Conservation (phyloP, 306 rosid genomes). For the Cucurbita ficifolia region DNA sequence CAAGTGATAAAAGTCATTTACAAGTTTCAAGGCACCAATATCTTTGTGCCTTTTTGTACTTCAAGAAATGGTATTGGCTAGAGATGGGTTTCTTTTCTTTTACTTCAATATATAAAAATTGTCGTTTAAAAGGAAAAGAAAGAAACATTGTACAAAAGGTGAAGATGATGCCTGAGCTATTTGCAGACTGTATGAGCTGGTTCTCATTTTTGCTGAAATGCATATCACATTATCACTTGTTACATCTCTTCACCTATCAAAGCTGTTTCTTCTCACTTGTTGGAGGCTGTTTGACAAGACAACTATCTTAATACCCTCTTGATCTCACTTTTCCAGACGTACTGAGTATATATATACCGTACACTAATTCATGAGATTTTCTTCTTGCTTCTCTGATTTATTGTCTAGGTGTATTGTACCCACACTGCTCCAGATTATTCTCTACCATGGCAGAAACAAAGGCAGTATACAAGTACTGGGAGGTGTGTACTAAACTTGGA, state of each 20-base stretch:
- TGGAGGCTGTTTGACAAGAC: neutral
- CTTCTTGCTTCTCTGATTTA: neutral
- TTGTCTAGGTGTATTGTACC: constrained; percentile 80
- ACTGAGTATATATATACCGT: constrained; percentile 1
- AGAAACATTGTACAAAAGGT: neutral
- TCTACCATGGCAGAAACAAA: constrained; percentile 97
- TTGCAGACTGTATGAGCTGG: neutral
- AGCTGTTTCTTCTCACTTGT: neutral
- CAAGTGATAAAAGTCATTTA: neutral
- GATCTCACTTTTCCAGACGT: neutral
- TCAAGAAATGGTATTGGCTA: neutral
- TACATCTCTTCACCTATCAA: no score
- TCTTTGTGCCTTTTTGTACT: neutral
- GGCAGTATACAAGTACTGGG: constrained; percentile 92
- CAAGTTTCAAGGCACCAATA: neutral
- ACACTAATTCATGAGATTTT: constrained; percentile 2
- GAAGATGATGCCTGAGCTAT: neutral
- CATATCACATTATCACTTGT: neutral
- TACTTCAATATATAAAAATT: neutral
- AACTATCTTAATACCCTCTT: neutral
- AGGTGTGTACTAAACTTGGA: constrained; percentile 44
- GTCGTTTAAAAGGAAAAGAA: neutral
- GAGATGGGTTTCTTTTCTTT: neutral
- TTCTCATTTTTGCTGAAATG: neutral
- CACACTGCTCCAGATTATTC: constrained; percentile 94